These are phyloP conservation scores for Karstenula rhodostoma DNA, from an alignment of 2,329 filamentous ascomycete species.

Conservation along the genomic window DNA sequence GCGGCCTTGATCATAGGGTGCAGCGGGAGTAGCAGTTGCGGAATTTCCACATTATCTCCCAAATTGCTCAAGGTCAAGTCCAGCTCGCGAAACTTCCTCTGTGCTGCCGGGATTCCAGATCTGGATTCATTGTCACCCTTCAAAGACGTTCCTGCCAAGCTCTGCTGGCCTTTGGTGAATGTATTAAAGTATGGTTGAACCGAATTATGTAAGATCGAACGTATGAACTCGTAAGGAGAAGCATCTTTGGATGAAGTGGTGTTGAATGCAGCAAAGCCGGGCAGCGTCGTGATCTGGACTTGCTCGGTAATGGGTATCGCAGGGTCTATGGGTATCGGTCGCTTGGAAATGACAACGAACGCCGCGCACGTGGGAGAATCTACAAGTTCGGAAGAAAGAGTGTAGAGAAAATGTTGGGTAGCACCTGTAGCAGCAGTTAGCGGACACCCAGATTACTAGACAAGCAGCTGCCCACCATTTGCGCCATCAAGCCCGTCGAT, in stretches of 20 bases:
- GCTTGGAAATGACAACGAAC: slow-evolving; percentile 89
- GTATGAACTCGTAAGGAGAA: slow-evolving; percentile 90
- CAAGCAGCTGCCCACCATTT: slow-evolving; percentile 37
- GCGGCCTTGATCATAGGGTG: slow-evolving; percentile 88
- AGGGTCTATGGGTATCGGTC: slow-evolving; percentile 85
- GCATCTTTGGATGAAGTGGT: slow-evolving; percentile 74
- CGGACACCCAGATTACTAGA: slow-evolving; percentile 18
- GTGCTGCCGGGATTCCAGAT: slow-evolving; percentile 94
- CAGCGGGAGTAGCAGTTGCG: slow-evolving; percentile 84
- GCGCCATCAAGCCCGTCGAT: slow-evolving; percentile 41
- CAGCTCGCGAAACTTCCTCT: slow-evolving; percentile 94
- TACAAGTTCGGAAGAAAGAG: slow-evolving; percentile 81
- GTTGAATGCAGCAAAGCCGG: slow-evolving; percentile 77
- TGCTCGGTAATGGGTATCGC: slow-evolving; percentile 83
- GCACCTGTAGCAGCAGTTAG: slow-evolving; percentile 54
- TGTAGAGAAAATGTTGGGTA: slow-evolving; percentile 71
- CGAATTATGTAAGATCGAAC: slow-evolving; percentile 89
- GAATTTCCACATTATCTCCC: slow-evolving; percentile 98
- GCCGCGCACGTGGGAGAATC: slow-evolving; percentile 81
- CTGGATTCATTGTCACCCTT: slow-evolving; percentile 88
- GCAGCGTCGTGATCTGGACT: slow-evolving; percentile 91
- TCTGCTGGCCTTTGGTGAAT: slow-evolving; percentile 74
- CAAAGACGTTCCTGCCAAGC: slow-evolving; percentile 62
- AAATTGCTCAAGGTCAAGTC: slow-evolving; percentile 89
- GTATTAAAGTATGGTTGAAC: slow-evolving; percentile 97